Evolutionary conservation across 2,329 filamentous ascomycete species (phyloP), one percentile per base, ranked within the genome.

Genomic region (Colletotrichum orbiculare): DNA sequence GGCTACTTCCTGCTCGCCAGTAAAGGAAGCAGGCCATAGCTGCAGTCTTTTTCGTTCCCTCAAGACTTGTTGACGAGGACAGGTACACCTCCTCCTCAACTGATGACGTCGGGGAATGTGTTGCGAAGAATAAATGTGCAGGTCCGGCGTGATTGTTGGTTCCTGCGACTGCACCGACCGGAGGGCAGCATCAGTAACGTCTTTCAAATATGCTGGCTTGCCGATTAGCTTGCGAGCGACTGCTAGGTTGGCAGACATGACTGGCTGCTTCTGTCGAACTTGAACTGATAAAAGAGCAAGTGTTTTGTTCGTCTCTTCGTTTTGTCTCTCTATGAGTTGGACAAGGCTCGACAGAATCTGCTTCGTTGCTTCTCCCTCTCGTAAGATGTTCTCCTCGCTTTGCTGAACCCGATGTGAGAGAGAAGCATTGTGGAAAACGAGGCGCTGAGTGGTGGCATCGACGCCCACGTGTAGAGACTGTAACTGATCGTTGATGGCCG

Each of bases 21-120:
- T 41, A 6, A 54, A 2, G 17, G 2, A 2, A 5, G 25, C 3
- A 25, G 33, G 10, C 9, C 50, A 37, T 1, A 25, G 17, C 7
- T 41, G 8, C 38, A 43, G 17, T 15, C 15, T 12, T 6, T 8
- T 8, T 3, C 35, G 25, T 13, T 10, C 43, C 4, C 0, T 34
- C 4, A 7, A 12, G 9, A 15, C 10, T 10, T 1, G 8, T 7
- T n/a, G 33, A 5, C 12, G 8, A 8, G 34, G 43, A 37, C 54
- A 56, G 7, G 34, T 56, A n/a, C 54, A 56, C 0, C n/a, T 2
- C 39, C 7, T 10, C 3, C 10, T 6, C 12, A 8, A 10, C 1
- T 5, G 7, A 2, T 11, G 0, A 2, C 1, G 7, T 8, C 25
- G 12, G 37, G 6, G 34, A 9, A n/a, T n/a, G 11, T 13, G 12